phyloP scores from a whole-genome alignment of 140 eudicot genomes.

The Erigeron philadelphicus region DNA sequence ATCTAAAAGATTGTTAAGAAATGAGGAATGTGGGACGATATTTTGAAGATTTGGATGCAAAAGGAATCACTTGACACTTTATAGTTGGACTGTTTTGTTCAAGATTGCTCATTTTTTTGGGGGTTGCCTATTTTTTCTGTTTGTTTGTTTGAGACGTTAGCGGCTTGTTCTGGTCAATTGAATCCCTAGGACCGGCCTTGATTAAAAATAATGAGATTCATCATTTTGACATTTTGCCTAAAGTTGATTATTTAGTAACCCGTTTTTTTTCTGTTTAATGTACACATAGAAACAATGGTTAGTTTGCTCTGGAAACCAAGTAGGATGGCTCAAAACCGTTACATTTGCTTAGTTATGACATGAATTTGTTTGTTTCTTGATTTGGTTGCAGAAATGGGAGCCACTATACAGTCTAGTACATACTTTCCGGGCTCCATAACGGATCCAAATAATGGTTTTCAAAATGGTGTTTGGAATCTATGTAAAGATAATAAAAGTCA shows the following conservation, averaged over 20 bases:
- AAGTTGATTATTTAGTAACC: neutral
- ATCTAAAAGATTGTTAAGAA: too few species aligned
- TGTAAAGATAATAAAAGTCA: conserved; percentile 38
- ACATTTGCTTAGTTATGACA: conserved; percentile 3
- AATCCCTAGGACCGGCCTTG: too few species aligned
- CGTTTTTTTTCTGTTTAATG: neutral
- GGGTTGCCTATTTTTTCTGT: too few species aligned
- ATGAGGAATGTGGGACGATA: too few species aligned
- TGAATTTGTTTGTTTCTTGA: conserved; percentile 20
- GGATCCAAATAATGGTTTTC: conserved; percentile 37
- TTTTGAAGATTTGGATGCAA: too few species aligned
- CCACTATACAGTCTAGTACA: conserved; percentile 48
- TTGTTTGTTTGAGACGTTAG: too few species aligned
- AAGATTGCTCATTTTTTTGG: neutral
- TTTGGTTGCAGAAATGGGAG: conserved; percentile 69
- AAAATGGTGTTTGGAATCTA: conserved; percentile 39
- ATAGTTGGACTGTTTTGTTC: neutral
- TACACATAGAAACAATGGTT: neutral
- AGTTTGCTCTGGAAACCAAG: neutral
- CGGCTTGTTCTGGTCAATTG: too few species aligned
- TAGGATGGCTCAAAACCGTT: neutral
- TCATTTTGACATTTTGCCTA: neutral
- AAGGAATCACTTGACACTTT: too few species aligned
- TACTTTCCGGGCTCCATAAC: conserved; percentile 40
- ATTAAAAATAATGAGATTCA: too few species aligned